Conservation (phyloP, 306 rosid species). For the Trifolium subterraneum region DNA sequence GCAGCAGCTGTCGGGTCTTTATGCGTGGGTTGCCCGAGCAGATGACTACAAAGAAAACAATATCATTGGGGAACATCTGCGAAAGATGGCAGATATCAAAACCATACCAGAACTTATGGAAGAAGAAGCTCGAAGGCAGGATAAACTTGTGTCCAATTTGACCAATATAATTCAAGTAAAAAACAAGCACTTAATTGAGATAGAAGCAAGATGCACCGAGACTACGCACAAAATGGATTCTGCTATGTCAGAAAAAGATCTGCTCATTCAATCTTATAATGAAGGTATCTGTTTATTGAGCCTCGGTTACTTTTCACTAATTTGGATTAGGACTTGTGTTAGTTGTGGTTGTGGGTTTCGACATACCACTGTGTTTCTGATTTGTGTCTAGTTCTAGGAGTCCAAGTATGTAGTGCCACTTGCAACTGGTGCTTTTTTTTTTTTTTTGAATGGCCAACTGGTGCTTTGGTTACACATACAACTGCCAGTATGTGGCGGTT, state of each 20-base stretch:
- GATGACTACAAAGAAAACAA: constrained; percentile 71
- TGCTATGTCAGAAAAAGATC: constrained; percentile 69
- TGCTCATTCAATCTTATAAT: constrained; percentile 72
- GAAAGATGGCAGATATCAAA: constrained; percentile 81
- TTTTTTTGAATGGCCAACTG: no score
- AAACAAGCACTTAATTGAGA: constrained; percentile 70
- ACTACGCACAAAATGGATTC: constrained; percentile 54
- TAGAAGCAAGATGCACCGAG: constrained; percentile 75
- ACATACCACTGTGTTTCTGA: constrained; percentile 32
- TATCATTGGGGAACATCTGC: constrained; percentile 77
- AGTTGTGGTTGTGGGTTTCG: constrained; percentile 17
- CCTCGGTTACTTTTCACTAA: constrained; percentile 13
- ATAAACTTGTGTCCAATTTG: constrained; percentile 77
- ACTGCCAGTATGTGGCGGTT: constrained; percentile 17
- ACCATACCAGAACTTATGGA: constrained; percentile 80
- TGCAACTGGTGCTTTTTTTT: constrained; percentile 37
- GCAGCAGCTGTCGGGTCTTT: constrained; percentile 70
- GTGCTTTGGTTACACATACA: constrained; percentile 33
- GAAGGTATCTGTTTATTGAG: constrained; percentile 63
- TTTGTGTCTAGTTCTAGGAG: constrained; percentile 36
- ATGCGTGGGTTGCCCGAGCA: constrained; percentile 95
- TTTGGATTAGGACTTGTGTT: constrained; percentile 20
- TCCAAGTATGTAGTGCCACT: constrained; percentile 16
- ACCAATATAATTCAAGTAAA: constrained; percentile 67
- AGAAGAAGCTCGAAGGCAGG: constrained; percentile 90